A percentile compares a stretch with the other conserved stretches of the same genome.
Evolutionary conservation across 2,329 filamentous ascomycete species (phyloP).

Genomic region (Leptographium procerum): DNA sequence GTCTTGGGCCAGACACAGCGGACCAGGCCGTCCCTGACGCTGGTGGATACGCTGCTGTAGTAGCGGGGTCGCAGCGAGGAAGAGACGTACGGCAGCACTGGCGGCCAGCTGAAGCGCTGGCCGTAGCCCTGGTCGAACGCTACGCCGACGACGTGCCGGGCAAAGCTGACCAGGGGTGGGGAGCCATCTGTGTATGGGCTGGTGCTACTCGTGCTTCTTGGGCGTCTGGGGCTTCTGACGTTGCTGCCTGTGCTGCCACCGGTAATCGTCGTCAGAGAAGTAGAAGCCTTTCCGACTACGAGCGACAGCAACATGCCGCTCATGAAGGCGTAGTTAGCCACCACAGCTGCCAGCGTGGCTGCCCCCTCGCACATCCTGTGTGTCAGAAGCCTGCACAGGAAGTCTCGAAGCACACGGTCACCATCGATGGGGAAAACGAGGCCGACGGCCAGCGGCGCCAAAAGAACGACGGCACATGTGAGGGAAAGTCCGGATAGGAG

Average conservation of each 20-base stretch:
- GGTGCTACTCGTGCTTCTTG: no score
- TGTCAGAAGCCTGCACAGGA: not conserved
- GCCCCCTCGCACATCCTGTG: not conserved
- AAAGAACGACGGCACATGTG: not conserved
- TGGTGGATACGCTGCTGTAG: not conserved
- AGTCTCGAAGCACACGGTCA: not conserved
- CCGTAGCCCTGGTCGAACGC: conserved; percentile 8
- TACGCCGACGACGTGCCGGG: not conserved
- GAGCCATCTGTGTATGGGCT: not conserved
- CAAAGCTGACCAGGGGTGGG: not conserved
- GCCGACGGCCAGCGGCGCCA: not conserved
- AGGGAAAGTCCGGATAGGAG: not conserved
- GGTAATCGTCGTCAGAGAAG: not conserved
- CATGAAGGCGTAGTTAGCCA: conserved; percentile 8
- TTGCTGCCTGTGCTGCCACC: not conserved
- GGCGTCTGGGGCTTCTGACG: no score
- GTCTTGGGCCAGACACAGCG: not conserved
- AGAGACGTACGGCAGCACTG: not conserved
- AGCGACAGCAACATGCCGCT: conserved; percentile 4
- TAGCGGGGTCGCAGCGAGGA: not conserved
- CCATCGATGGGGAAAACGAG: not conserved
- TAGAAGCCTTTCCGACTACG: not conserved
- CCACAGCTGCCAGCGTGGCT: not conserved
- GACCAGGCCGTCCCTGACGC: not conserved
- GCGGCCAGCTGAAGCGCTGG: conserved; percentile 2